A percentile compares a stretch with the other conserved stretches of the same genome.
phyloP scores from a whole-genome alignment of 2,329 filamentous ascomycete genomes.

The Helotiales sp. region DNA sequence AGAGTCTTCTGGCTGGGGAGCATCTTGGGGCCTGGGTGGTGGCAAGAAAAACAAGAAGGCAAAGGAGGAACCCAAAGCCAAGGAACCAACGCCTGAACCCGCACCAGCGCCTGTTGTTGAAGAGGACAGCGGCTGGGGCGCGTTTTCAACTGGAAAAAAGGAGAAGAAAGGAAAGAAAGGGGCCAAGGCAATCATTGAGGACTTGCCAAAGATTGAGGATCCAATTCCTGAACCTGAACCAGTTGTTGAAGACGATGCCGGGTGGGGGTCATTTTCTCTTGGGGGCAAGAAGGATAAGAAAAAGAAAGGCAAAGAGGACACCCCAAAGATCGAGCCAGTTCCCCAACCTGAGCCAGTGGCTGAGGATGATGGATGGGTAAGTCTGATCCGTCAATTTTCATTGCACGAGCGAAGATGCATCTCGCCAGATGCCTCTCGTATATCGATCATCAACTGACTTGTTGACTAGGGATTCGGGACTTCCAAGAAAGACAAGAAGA shows the following conservation, averaged over 20 bases:
- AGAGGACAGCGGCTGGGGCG: constrained; percentile 43
- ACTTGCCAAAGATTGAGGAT: constrained; percentile 40
- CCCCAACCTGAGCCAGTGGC: constrained; percentile 42
- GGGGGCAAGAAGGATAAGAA: constrained; percentile 46
- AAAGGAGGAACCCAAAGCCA: constrained; percentile 32
- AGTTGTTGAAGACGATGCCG: constrained; percentile 14
- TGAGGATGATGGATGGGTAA: constrained; percentile 14
- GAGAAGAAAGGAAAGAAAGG: constrained; percentile 40
- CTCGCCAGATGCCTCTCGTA: background rate
- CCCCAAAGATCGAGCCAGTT: constrained; percentile 34
- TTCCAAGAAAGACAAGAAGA: constrained; percentile 20
- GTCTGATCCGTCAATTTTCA: background rate
- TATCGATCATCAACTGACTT: background rate
- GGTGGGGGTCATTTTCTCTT: constrained; percentile 45
- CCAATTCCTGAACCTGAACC: constrained; percentile 17
- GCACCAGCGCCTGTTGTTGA: constrained; percentile 32
- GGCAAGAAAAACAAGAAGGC: constrained; percentile 39
- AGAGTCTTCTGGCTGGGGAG: constrained; percentile 42
- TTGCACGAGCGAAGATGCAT: background rate
- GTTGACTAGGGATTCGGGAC: constrained; percentile 42
- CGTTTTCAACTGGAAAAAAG: constrained; percentile 51
- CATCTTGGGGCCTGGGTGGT: constrained; percentile 39
- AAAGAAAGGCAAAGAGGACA: constrained; percentile 48
- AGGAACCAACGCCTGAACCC: constrained; percentile 45
- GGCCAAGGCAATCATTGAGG: constrained; percentile 7